Conservation (phyloP, 345 rosid genomes). For the Rhodamnia argentea region DNA sequence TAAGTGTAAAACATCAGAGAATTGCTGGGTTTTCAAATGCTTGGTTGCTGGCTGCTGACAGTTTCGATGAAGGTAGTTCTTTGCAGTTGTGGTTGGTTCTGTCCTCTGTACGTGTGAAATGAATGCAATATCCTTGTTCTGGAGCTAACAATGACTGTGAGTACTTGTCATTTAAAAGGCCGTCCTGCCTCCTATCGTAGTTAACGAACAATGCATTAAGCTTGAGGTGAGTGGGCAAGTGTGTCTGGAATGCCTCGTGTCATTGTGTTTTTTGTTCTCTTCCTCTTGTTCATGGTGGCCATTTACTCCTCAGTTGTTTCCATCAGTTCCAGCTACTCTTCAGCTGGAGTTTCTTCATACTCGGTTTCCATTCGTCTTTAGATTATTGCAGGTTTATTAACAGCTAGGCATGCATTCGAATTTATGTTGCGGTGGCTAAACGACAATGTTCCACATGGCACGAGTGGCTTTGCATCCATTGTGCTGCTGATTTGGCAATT, state of each 20-base stretch:
- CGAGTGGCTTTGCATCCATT: background rate
- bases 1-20: background rate
- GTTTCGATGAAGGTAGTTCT: constrained; percentile 18
- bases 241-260: background rate
- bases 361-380: background rate
- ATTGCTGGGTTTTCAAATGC: background rate
- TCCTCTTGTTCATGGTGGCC: background rate
- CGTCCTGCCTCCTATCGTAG: background rate
- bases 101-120: background rate
- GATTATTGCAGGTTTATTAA: background rate
- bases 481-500: background rate
- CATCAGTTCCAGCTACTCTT: background rate
- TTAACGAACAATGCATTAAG: background rate
- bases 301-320: background rate
- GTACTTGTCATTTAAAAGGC: background rate
- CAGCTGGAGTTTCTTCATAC: background rate
- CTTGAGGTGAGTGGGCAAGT: background rate
- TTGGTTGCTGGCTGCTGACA: constrained; percentile 5
- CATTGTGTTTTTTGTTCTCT: background rate
- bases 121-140: background rate
- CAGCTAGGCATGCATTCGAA: background rate
- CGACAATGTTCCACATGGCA: background rate
- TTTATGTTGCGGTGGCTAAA: background rate
- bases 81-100: constrained; percentile 3
- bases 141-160: background rate